phyloP scores from a whole-genome alignment of 2,329 filamentous ascomycete genomes.

The Colletotrichum sp. region DNA sequence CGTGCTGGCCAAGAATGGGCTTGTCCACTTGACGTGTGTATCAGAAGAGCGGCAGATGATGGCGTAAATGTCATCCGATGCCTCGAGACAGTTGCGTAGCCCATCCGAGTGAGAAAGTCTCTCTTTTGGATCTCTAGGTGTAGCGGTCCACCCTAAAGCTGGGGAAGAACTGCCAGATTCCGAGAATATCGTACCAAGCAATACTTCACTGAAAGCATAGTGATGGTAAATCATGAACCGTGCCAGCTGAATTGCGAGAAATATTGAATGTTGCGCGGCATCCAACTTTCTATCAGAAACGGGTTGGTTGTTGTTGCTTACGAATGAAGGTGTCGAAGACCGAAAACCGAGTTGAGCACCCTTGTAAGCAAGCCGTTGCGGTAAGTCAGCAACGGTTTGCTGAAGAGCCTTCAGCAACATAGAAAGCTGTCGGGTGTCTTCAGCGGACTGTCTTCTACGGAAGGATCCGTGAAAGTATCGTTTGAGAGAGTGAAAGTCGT shows the following conservation, averaged over 20 bases:
- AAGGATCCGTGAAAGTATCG: not conserved
- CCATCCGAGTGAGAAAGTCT: not conserved
- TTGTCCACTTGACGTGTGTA: not conserved
- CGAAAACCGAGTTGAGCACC: not conserved
- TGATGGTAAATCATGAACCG: not conserved
- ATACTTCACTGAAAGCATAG: not conserved
- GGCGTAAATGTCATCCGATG: not conserved
- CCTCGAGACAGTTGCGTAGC: not conserved
- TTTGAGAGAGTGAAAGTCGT: not conserved
- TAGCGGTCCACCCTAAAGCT: not conserved
- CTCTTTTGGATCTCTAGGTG: not conserved
- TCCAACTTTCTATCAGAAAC: not conserved
- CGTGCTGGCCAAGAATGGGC: not conserved
- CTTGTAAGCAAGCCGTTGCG: not conserved
- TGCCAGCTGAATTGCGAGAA: not conserved
- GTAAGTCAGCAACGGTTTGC: not conserved
- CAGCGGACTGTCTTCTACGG: not conserved
- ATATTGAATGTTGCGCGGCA: not conserved
- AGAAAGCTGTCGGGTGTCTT: not conserved
- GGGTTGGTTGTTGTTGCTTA: accelerated
- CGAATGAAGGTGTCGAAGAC: not conserved
- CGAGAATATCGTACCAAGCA: not conserved
- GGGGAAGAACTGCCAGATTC: not conserved
- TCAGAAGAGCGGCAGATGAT: not conserved
- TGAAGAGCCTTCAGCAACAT: not conserved